Base-by-base conservation (phyloP, 179 eudicot genomes). In the Nepenthes alata region DNA sequence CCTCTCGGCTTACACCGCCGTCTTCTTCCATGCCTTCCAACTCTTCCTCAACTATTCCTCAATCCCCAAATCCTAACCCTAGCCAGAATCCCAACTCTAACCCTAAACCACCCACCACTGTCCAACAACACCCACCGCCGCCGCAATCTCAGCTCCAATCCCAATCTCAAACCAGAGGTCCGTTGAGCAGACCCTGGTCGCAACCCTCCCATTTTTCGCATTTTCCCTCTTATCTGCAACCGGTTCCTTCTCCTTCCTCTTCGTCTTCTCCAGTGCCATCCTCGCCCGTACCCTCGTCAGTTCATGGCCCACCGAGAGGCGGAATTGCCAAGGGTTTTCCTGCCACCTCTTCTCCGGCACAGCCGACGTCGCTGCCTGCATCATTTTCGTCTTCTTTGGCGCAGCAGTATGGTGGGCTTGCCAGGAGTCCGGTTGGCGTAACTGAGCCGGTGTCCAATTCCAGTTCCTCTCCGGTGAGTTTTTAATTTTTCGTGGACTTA, bases 291-390 rank as follows among this genome's bases (percentile, higher is more conserved):
- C 58, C 70, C 2, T 49, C 75, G 3, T 57, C 76, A 9, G 45
- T 58, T 2, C 45, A 78, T 35, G 48, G 70, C 0, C 41, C 74
- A 3, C 55, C 78, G 3, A 62, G 81, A 38, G 83, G 73, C 35
- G 84, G 80, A 3, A 84, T 84, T 68, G 95, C 85, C 15, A 77
- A 82, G 36, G 95, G 90, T 0, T 82, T 84, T 5, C 95, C 95
- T 16, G 86, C 95, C 2, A 73, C 47, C 37, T 47, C 65, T 59
- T 14, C 84, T 10, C 57, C 80, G 16, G 16, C 55, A 2, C 58
- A 36, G 58, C 38, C 38, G 8, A 25, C 58, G 8, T 34, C 38
- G 2, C 71, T 79, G 2, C 73, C 83, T 2, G 36, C 85, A 6
- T 67, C 83, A 3, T 78, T 78, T 65, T 69, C 83, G 0, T 60